Evolutionary conservation across 2,329 filamentous ascomycete genomes (phyloP).

Genomic region (Ophiostoma fasciatum): DNA sequence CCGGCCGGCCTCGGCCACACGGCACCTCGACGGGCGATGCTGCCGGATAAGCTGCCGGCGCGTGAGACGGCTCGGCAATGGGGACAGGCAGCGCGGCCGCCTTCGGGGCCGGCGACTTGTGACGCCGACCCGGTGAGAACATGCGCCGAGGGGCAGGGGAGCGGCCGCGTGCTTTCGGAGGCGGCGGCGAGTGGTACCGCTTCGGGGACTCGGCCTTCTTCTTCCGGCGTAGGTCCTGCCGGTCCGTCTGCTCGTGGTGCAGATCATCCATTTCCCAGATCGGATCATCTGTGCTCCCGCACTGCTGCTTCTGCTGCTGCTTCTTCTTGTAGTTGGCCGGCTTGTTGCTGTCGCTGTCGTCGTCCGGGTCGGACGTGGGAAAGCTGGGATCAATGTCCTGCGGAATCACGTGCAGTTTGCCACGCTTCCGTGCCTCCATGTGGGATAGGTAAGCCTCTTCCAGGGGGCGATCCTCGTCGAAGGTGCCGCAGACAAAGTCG

Average conservation of each 20-base stretch:
- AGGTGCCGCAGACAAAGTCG: conserved; percentile 95
- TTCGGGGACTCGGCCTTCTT: conserved; percentile 43
- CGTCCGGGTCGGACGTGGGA: conserved; percentile 82
- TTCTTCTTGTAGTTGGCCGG: conserved; percentile 16
- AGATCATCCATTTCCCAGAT: conserved; percentile 56
- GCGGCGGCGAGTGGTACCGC: conserved; percentile 42
- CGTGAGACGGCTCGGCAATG: neutral
- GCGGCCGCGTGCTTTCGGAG: conserved; percentile 33
- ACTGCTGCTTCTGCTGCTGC: conserved; percentile 12
- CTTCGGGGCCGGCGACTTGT: conserved; percentile 53
- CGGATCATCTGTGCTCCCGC: conserved; percentile 49
- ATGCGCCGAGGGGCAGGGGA: conserved; percentile 45
- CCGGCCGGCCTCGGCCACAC: conserved; percentile 20
- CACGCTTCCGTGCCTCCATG: conserved; percentile 63
- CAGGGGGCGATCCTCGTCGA: conserved; percentile 89
- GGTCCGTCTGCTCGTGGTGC: conserved; percentile 42
- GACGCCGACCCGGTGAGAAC: conserved; percentile 42
- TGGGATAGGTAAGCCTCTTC: conserved; percentile 86
- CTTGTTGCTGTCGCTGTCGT: conserved; percentile 65
- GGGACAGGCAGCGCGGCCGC: conserved; percentile 14
- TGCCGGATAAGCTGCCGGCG: conserved; percentile 28
- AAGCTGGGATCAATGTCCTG: conserved; percentile 98
- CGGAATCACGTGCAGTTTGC: conserved; percentile 71
- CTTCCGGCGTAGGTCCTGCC: conserved; percentile 32
- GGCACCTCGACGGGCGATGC: conserved; percentile 25